phyloP scores from a whole-genome alignment of 73 alveolate genomes.

The Paraurostyla sp. region DNA sequence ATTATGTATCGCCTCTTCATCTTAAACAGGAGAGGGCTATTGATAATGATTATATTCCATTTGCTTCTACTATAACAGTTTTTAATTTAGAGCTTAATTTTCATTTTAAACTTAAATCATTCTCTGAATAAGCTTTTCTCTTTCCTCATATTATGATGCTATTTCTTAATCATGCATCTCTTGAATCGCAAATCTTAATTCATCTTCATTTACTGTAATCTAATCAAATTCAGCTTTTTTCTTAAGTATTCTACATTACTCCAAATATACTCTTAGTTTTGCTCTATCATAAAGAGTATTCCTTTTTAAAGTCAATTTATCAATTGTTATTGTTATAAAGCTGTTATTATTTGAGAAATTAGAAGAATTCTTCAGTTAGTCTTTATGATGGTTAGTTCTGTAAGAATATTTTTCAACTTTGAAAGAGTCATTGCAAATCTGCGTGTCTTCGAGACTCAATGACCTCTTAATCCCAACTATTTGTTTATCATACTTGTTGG shows the following conservation, averaged over 20 bases:
- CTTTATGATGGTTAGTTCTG: neutral
- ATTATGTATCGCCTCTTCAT: neutral
- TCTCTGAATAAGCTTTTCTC: neutral
- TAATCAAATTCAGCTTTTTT: constrained; percentile 55
- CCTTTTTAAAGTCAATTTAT: constrained; percentile 15
- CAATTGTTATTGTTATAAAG: neutral
- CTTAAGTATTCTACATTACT: constrained; percentile 12
- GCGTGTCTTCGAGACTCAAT: neutral
- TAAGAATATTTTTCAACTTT: neutral
- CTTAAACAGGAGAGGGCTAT: neutral
- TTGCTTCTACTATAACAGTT: neutral
- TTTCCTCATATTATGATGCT: neutral
- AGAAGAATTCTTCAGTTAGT: neutral
- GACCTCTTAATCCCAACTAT: neutral
- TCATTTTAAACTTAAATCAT: neutral
- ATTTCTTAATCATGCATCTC: constrained; percentile 26
- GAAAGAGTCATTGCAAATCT: neutral
- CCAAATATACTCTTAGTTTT: constrained; percentile 33
- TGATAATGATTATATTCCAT: neutral
- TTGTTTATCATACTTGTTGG: neutral
- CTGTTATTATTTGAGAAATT: neutral
- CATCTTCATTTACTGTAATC: constrained; percentile 19
- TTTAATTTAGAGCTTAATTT: neutral
- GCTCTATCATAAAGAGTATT: constrained; percentile 38
- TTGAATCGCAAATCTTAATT: constrained; percentile 4